Conservation (phyloP, 140 eudicot genomes). For the Stevia rebaudiana region DNA sequence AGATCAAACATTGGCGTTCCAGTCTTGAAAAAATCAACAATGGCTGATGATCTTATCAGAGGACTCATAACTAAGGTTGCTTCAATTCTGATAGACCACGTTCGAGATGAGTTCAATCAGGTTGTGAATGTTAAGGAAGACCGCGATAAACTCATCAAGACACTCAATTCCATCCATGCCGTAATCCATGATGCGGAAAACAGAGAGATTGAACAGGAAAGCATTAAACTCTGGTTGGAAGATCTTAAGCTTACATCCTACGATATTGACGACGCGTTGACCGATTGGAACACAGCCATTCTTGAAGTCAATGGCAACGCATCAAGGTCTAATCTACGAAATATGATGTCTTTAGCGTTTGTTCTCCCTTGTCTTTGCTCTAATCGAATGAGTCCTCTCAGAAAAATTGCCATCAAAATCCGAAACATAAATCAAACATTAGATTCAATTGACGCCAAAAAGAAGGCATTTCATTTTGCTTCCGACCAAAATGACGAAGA, state of each 20-base stretch:
- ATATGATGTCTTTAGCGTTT: not conserved
- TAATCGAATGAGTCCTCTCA: not conserved
- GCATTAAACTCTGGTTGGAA: not conserved
- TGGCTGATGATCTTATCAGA: slow-evolving; percentile 9
- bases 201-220: not conserved
- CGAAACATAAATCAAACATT: not conserved
- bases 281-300: not conserved
- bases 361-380: slow-evolving; percentile 2
- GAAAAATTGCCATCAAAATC: slow-evolving; percentile 2
- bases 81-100: not conserved
- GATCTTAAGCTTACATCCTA: slow-evolving; percentile 6
- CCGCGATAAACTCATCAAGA: not conserved
- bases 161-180: slow-evolving; percentile 8
- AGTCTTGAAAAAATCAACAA: not conserved
- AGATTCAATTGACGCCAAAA: not conserved
- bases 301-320: slow-evolving; percentile 18
- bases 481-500: not conserved
- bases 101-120: not conserved
- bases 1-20: not conserved
- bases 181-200: slow-evolving; percentile 6
- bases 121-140: not conserved
- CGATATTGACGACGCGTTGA: slow-evolving; percentile 14
- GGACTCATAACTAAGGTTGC: not conserved
- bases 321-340: slow-evolving; percentile 8
- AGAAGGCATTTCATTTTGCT: not conserved